Evolutionary conservation across 768 basidiomycete species (phyloP).

Genomic region (Daedaleopsis sinensis): DNA sequence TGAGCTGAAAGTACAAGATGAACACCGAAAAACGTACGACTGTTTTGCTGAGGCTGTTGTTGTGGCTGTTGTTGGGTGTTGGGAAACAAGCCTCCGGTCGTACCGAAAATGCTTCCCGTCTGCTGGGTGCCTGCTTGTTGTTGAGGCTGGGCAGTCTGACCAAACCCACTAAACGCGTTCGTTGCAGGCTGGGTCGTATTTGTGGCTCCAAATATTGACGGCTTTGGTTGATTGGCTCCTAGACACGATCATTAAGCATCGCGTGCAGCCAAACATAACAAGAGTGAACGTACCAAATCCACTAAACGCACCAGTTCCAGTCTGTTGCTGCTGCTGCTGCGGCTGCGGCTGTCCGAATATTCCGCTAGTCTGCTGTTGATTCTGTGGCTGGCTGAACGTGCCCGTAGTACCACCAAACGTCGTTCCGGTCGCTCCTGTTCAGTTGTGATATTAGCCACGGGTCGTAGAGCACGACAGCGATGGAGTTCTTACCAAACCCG

Average conservation of each 20-base stretch:
- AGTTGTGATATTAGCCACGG: not conserved
- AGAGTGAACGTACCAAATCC: constrained; percentile 34
- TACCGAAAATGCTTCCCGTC: constrained; percentile 22
- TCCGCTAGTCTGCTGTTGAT: constrained; percentile 16
- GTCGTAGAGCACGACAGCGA: too few relatives aligned
- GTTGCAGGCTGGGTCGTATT: constrained; percentile 31
- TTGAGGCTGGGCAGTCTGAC: constrained; percentile 15
- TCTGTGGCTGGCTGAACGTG: constrained; percentile 33
- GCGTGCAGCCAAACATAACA: not conserved
- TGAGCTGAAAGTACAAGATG: not conserved
- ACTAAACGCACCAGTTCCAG: constrained; percentile 36
- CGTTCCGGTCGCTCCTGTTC: constrained; percentile 23
- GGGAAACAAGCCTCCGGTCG: constrained; percentile 17
- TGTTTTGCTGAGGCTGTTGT: constrained; percentile 21
- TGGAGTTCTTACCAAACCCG: constrained; percentile 22
- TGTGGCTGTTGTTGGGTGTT: constrained; percentile 21
- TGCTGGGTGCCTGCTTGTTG: constrained; percentile 29
- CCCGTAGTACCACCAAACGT: constrained; percentile 1
- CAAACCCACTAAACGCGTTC: not conserved
- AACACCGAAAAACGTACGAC: constrained; percentile 18
- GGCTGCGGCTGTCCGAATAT: constrained; percentile 40
- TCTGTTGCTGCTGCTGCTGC: constrained; percentile 32
- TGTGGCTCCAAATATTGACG: constrained; percentile 50
- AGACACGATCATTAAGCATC: too few relatives aligned
- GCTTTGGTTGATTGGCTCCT: constrained; percentile 36